Base-by-base conservation (phyloP, 805 yeast species). In the Spathaspora arborariae region DNA sequence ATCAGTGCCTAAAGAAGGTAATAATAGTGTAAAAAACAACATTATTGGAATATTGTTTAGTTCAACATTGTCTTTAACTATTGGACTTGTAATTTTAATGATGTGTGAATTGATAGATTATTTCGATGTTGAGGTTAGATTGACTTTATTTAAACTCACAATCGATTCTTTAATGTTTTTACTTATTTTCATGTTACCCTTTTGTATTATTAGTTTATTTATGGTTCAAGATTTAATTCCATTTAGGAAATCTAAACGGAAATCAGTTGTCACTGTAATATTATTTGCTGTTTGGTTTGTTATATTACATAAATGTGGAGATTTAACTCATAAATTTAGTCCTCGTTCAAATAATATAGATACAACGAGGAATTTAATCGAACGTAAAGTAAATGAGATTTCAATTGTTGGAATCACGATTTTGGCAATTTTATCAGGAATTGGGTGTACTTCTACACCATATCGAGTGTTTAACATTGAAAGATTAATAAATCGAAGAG, bases 381-480 rank as follows among this genome's bases (percentile, higher is more conserved):
- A 72, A 41, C 59, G 62, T 16, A 74, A 77, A 45, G 64, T 78
- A 39, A 73, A 70, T 50, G 75, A 77, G 52, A 54, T 79, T 24
- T 67, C 75, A 3, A 56, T 78, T 39, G 63, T 75, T 21, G 84
- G 84, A 0, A 72, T 79, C 24, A 65, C 78, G n/a, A 68, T 75
- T 43, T 65, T 79, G 44, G 78, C 81, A 0, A 51, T 75, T 1
- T 59, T 79, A 16, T 76, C 79, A 9, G 83, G 83, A 2, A 67
- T 78, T 38, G 83, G 82, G 1, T 73, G 79, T 5, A 60, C 74
- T 11, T 69, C 79, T 37, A 75, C 79, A 0, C 72, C 80, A 7
- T 69, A 60, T 51, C 57, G 60, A 22, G 45, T 55, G 22, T 55
- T 62, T 33, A 40, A 50, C 2, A 9, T 52, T 5, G 56, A 51